Conservation (phyloP, 306 rosid species). For the Lotus japonicus region DNA sequence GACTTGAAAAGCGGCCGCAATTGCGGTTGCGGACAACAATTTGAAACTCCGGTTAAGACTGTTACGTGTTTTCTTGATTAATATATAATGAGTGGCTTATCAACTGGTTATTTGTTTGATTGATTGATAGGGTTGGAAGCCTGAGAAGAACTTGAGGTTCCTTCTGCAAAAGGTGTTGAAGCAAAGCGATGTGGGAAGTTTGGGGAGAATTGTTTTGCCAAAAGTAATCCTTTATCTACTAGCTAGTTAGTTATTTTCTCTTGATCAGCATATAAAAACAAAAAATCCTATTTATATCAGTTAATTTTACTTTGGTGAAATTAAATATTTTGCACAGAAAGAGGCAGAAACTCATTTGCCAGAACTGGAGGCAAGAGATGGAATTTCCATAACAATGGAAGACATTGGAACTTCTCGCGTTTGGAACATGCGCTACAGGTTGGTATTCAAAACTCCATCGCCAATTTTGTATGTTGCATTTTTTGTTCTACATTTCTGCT, state of each 20-base stretch:
- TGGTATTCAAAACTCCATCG: conserved; percentile 4
- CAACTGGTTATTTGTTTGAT: neutral
- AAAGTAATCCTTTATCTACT: conserved; percentile 39
- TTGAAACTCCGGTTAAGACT: too few species aligned
- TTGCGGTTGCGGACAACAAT: too few species aligned
- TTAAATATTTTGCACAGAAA: conserved; percentile 42
- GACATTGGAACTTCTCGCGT: conserved; percentile 88
- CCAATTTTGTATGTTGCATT: neutral
- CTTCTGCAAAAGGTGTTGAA: conserved; percentile 92
- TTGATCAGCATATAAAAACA: neutral
- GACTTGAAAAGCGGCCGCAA: too few species aligned
- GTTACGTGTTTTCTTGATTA: neutral
- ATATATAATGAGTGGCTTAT: neutral
- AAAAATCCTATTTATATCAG: neutral
- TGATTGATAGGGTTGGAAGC: conserved; percentile 71
- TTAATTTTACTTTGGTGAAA: neutral
- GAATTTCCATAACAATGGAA: conserved; percentile 88
- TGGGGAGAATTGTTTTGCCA: conserved; percentile 92
- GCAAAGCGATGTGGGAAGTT: conserved; percentile 96
- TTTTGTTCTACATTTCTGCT: neutral
- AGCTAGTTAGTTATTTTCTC: neutral
- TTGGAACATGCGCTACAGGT: conserved; percentile 99
- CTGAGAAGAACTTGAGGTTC: conserved; percentile 88
- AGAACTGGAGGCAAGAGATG: conserved; percentile 88
- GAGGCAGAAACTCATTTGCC: conserved; percentile 98